Evolutionary conservation across 192 early-diverging fungal genomes (phyloP), one percentile per base, ranked within the genome.

Genomic region (Rhizoclosmatium sp.): DNA sequence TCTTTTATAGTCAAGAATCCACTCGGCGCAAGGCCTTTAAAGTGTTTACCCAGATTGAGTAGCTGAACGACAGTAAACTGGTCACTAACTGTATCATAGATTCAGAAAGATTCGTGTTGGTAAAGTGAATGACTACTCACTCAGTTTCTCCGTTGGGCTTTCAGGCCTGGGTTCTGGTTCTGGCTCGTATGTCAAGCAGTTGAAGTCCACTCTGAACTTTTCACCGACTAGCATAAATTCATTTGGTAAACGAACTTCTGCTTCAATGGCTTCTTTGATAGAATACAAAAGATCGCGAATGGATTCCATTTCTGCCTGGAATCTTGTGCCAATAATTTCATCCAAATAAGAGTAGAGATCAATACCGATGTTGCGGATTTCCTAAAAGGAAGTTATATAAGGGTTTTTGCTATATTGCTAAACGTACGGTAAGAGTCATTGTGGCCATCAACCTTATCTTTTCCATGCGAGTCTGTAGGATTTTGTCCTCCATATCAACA

Each of bases 181-280:
- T 2, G 88, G 88, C 65, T 89, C 88, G 47, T 77, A 83, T 16
- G 87, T 87, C 2, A 91, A 69, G 0, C 78, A 48, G 16, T 65
- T 74, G 64, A 85, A 91, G 72, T 91, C 83, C 2, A 91, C 84
- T n/a, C 66, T 82, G 67, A 91, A 87, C 79, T 78, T 83, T 61
- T 91, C 90, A 2, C 88, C 90, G 16, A 85, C 73, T 19, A 91
- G 79, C 5, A 82, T 60, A 31, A 91, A 67, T 59, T 80, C 79
- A 64, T 91, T 91, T 19, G 89, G 88, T 7, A 91, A 78, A 47
- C 79, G 72, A 1, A 70, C 65, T 79, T 91, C 90, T 4, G 73
- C 65, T 78, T 91, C 90, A 47, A 91, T 84, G 3, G 89, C 90
- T 71, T 91, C 88, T 75, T 91, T 91, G 66, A 91, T 84, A 2